Evolutionary conservation across 1,284 basidiomycete species (phyloP).

Genomic region (Puccinia horiana): DNA sequence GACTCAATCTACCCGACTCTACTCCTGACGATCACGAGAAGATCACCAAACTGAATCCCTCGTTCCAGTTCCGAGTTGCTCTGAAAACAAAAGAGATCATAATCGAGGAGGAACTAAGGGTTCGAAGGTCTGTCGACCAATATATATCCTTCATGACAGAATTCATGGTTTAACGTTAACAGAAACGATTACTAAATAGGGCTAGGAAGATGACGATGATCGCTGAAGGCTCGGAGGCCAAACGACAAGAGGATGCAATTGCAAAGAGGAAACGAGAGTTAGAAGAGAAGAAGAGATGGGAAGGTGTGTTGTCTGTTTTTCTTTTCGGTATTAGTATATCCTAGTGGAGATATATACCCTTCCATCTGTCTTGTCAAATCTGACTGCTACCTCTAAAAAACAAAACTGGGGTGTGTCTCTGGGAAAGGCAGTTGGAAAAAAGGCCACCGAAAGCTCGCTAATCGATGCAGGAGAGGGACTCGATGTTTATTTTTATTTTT

Average conservation of each 20-base stretch:
- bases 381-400: too few relatives aligned
- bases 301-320: conserved; percentile 22
- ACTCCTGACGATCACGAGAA: conserved; percentile 29
- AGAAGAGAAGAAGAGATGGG: conserved; percentile 46
- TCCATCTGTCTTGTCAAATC: background rate
- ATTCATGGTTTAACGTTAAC: too few relatives aligned
- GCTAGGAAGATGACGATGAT: conserved; percentile 49
- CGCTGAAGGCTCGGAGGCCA: conserved; percentile 44
- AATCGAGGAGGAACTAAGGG: conserved; percentile 44
- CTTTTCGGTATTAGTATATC: too few relatives aligned
- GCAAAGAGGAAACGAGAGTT: conserved; percentile 42
- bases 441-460: too few relatives aligned
- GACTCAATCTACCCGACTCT: conserved; percentile 22
- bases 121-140: conserved; percentile 13
- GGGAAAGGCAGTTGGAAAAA: too few relatives aligned
- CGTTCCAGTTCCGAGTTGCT: conserved; percentile 27
- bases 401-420: too few relatives aligned
- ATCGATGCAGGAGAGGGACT: too few relatives aligned
- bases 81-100: conserved; percentile 46
- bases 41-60: conserved; percentile 10
- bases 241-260: conserved; percentile 41
- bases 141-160: too few relatives aligned
- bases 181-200: too few relatives aligned
- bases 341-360: too few relatives aligned
- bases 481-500: background rate